Evolutionary conservation across 805 yeast genomes (phyloP).

Genomic region (Wickerhamiella galacta): DNA sequence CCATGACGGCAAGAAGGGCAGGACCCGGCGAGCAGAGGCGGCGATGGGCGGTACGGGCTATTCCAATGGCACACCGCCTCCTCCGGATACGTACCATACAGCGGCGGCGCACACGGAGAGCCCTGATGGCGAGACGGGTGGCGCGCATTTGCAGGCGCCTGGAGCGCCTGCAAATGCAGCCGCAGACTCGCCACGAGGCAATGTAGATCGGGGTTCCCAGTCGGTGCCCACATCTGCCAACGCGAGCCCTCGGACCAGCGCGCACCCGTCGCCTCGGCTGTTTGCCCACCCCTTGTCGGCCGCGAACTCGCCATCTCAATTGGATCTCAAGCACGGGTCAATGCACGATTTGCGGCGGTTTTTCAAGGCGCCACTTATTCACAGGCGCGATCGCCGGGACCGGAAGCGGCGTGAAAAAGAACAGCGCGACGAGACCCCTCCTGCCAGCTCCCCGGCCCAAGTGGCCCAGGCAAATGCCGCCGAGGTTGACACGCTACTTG

Average conservation of each 20-base stretch:
- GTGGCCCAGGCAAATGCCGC: neutral
- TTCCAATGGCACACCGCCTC: no score
- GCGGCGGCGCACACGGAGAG: no score
- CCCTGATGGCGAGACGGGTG: no score
- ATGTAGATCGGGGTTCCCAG: no score
- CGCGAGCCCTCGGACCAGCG: constrained; percentile 1
- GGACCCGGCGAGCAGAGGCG: no score
- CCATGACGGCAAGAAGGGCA: neutral
- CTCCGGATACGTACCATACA: no score
- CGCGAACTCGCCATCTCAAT: neutral
- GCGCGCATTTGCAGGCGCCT: no score
- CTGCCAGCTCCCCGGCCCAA: neutral
- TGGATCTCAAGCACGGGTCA: constrained; percentile 2
- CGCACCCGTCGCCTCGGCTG: constrained; percentile 5
- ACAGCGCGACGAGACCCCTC: neutral
- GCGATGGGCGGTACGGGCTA: no score
- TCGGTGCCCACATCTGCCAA: neutral
- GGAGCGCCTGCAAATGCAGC: no score
- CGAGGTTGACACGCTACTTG: neutral
- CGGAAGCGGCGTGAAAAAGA: neutral
- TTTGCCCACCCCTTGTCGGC: constrained; percentile 8
- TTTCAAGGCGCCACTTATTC: constrained; percentile 6
- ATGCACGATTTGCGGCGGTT: constrained; percentile 14
- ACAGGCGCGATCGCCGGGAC: constrained; percentile 1
- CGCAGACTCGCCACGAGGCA: no score